Evolutionary conservation across 83 land plant genomes (phyloP).

Genomic region (Isoetes engelmannii): DNA sequence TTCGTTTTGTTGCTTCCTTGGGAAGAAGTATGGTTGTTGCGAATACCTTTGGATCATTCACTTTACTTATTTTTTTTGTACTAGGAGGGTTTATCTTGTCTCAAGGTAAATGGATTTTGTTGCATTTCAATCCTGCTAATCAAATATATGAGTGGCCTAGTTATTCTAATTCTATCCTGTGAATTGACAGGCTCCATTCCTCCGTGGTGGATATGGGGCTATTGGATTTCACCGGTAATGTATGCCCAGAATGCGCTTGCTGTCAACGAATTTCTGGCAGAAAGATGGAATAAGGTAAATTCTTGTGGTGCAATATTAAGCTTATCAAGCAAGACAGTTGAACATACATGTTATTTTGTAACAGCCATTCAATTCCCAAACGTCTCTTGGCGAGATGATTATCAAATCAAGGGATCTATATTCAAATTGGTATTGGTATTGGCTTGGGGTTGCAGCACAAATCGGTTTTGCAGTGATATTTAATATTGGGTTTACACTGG

Average conservation of each 20-base stretch:
- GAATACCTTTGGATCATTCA: not conserved
- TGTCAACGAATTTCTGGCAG: slow-evolving; percentile 15
- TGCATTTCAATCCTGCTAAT: no score
- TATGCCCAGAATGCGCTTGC: slow-evolving; percentile 10
- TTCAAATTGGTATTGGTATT: slow-evolving; percentile 35
- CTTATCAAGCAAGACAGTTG: no score
- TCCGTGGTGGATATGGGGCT: slow-evolving; percentile 19
- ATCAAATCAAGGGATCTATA: slow-evolving; percentile 31
- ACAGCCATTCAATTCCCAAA: no score
- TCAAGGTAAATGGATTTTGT: not conserved
- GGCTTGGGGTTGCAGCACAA: slow-evolving; percentile 45
- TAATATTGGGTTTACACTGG: slow-evolving; percentile 37
- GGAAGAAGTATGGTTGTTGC: not conserved
- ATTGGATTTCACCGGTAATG: slow-evolving; percentile 18
- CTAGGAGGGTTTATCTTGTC: not conserved
- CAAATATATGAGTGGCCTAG: no score
- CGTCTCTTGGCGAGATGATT: slow-evolving; percentile 33
- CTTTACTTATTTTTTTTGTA: not conserved
- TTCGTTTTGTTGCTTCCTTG: not conserved
- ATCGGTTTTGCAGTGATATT: slow-evolving; percentile 34
- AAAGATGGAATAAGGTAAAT: slow-evolving; percentile 12
- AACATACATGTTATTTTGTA: no score
- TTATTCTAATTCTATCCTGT: no score
- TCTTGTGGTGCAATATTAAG: no score
- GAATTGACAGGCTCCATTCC: slow-evolving; percentile 5